Percentiles rank a stretch among this genome's conserved stretches.
These are phyloP conservation scores for Austroboletus eburneus DNA, from an alignment of 768 basidiomycete species.

Conservation along the genomic window DNA sequence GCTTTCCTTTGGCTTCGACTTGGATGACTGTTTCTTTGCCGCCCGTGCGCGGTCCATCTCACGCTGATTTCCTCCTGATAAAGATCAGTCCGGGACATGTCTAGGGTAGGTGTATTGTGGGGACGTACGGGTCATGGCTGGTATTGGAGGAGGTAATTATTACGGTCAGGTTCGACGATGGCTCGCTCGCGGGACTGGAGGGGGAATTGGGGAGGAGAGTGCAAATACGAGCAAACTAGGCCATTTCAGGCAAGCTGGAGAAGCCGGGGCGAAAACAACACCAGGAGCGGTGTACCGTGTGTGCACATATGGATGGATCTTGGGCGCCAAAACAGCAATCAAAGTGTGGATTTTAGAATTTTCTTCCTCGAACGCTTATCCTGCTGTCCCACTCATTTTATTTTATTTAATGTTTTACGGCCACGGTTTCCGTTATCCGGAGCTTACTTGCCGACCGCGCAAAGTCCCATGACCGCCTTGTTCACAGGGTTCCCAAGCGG, in stretches of 20 bases:
- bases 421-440: not conserved
- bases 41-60: constrained; percentile 70
- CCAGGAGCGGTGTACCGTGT: not conserved
- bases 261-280: no score
- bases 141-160: constrained; percentile 2
- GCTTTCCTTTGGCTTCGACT: constrained; percentile 69
- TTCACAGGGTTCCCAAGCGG: constrained; percentile 8
- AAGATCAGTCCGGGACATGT: constrained; percentile 7
- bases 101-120: not conserved
- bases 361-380: not conserved
- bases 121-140: constrained; percentile 53
- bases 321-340: constrained; percentile 4
- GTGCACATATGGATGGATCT: constrained; percentile 15
- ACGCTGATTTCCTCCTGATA: constrained; percentile 76
- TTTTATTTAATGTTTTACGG: not conserved
- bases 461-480: constrained; percentile 8
- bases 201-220: not conserved
- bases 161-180: constrained; percentile 7
- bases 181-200: not conserved
- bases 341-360: constrained; percentile 4
- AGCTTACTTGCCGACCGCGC: not conserved
- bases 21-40: constrained; percentile 64
- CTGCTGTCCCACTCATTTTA: not conserved
- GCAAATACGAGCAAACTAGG: constrained; percentile 28
- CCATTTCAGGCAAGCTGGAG: constrained; percentile 5